Base-by-base conservation (phyloP, 352 stramenopile species). In the Elongisporangium senticosum region DNA sequence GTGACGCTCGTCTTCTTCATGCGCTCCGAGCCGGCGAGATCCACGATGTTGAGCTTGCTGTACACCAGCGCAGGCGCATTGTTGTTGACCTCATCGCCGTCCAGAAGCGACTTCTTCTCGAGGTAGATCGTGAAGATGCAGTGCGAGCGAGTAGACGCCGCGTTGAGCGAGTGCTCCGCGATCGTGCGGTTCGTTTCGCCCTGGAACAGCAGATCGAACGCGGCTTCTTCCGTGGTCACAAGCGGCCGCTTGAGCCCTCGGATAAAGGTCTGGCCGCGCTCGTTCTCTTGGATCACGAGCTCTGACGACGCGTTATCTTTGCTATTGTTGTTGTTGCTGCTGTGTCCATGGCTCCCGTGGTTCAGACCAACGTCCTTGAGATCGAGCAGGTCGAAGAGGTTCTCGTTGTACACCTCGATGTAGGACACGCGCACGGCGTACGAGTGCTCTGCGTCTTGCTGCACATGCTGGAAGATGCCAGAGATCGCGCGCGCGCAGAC, bases 21-120 rank as follows among this genome's bases (percentile, higher is more conserved):
- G 51, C 96, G 96, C 69, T 98, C 93, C 5, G 89, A 97, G 10
- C 92, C 92, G 0, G 93, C 93, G 26, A 98, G 77, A 62, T 98
- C 92, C 10, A 98, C 90, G 20, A 98, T 85, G 59, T 97, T 96
- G 33, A 98, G 77, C 59, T 97, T 98, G 64, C 87, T 90, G 61
- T 81, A 85, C 20, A 86, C 68, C 8, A 73, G 61, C n/a, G 63
- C 59, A 19, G 33, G 33, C 2, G 61, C 55, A 14, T 55, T 39
- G 7, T 48, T 51, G 1, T 55, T 52, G 40, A n/a, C 26, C 37
- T 56, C 23, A 0, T 57, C 55, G 48, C 5, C 54, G 28, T 53
- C 22, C 43, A 52, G 11, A n/a, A 8, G 49, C 55, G 17, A 69
- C 64, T 7, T 67, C 37, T 20, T 69, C 64, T 90, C 75, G 23